Percentiles rank a stretch among this genome's conserved stretches.
Conservation (phyloP, 2,329 filamentous ascomycete species). For the Geosmithia morbida region DNA sequence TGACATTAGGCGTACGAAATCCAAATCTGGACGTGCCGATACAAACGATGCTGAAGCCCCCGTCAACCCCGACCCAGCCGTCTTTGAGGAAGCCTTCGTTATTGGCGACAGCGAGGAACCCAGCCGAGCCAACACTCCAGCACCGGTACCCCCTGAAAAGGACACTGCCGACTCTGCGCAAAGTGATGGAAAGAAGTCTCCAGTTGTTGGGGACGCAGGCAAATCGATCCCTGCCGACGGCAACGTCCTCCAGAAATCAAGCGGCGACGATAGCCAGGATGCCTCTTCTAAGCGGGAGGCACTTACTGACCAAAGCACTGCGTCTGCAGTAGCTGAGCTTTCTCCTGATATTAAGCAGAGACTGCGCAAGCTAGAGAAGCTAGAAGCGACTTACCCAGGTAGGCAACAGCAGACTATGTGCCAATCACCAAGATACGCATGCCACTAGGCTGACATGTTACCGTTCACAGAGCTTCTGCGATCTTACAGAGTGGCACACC, state of each 20-base stretch:
- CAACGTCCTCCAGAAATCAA: constrained; percentile 9
- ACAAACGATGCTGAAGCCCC: constrained; percentile 15
- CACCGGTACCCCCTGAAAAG: constrained; percentile 22
- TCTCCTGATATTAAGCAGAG: constrained; percentile 61
- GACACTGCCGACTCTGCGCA: constrained; percentile 4
- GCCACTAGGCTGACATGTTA: not conserved
- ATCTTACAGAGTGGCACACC: constrained; percentile 84
- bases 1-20: constrained; percentile 14
- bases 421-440: not conserved
- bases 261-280: constrained; percentile 5
- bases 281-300: constrained; percentile 2
- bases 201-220: constrained; percentile 4
- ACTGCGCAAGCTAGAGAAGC: constrained; percentile 74
- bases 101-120: constrained; percentile 69
- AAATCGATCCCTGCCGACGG: constrained; percentile 6
- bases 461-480: constrained; percentile 57
- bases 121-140: constrained; percentile 47
- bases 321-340: constrained; percentile 31
- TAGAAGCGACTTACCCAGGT: constrained; percentile 82
- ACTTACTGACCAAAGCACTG: not conserved
- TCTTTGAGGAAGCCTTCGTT: constrained; percentile 76
- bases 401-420: constrained; percentile 7
- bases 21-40: constrained; percentile 22
- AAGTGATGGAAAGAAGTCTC: constrained; percentile 1
- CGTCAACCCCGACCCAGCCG: constrained; percentile 61